Conservation (phyloP, 31 red algal genomes). For the Asparagopsis taxiformis region DNA sequence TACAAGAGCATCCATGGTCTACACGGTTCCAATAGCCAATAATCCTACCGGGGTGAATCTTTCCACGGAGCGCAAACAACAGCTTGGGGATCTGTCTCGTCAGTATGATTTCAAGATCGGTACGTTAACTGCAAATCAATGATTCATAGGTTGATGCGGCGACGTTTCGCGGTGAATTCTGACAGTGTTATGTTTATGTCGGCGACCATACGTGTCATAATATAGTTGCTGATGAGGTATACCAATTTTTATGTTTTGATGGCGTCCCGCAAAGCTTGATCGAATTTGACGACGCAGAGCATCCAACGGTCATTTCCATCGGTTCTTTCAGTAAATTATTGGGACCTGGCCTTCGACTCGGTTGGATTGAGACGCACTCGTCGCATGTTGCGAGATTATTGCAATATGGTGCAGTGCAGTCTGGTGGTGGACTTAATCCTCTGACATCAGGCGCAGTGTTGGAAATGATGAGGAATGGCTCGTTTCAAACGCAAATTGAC, state of each 20-base stretch:
- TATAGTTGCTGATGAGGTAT: constrained; percentile 78
- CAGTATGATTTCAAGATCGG: constrained; percentile 78
- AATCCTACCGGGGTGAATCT: constrained; percentile 76
- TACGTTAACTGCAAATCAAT: not conserved
- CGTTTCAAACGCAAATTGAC: constrained; percentile 26
- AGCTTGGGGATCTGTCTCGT: constrained; percentile 64
- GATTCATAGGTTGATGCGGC: not conserved
- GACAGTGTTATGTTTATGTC: not conserved
- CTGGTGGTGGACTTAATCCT: constrained; percentile 84
- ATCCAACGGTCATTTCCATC: constrained; percentile 66
- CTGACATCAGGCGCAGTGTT: constrained; percentile 65
- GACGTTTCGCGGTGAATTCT: not conserved
- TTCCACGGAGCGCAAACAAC: constrained; percentile 44
- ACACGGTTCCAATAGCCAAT: constrained; percentile 83
- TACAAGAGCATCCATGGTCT: constrained; percentile 48
- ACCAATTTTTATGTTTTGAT: constrained; percentile 66
- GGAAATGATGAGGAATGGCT: constrained; percentile 56
- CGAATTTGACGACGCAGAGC: constrained; percentile 61
- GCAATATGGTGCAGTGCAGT: constrained; percentile 47
- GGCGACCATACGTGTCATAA: not conserved
- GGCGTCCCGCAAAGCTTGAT: constrained; percentile 29
- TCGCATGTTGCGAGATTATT: constrained; percentile 45
- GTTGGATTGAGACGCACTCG: constrained; percentile 67
- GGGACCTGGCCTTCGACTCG: constrained; percentile 83
- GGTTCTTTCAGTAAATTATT: constrained; percentile 82